These are phyloP conservation scores for Wakefieldia striispora DNA, from an alignment of 768 basidiomycete genomes.

Conservation along the genomic window DNA sequence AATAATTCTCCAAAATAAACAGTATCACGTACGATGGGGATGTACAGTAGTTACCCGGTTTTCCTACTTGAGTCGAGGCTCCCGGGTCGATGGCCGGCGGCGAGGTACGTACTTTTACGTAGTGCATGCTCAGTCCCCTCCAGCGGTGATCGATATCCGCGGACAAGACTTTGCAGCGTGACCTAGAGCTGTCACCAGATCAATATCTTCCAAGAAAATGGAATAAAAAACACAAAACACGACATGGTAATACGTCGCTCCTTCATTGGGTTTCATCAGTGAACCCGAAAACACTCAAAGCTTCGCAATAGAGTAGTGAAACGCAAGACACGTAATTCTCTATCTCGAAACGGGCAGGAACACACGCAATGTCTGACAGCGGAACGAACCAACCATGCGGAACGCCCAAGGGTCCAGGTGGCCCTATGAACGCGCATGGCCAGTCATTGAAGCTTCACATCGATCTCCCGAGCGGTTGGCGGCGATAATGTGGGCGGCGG, in stretches of 20 bases:
- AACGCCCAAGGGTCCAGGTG: neutral
- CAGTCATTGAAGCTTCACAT: conserved; percentile 60
- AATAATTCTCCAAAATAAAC: no score
- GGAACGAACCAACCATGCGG: conserved; percentile 59
- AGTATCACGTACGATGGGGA: no score
- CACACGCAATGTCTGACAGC: conserved; percentile 48
- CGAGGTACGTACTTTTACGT: no score
- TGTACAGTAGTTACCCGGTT: no score
- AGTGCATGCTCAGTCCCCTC: no score
- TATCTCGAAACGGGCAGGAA: neutral
- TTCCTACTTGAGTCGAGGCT: no score
- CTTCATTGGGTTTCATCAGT: neutral
- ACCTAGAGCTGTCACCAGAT: no score
- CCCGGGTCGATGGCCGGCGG: no score
- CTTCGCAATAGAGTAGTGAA: neutral
- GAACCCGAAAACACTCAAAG: neutral
- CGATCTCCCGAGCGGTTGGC: conserved; percentile 37
- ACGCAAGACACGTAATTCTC: conserved; percentile 9
- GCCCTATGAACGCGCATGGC: conserved; percentile 24
- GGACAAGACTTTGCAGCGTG: no score
- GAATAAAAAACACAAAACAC: neutral
- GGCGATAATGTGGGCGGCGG: conserved; percentile 39
- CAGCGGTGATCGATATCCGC: no score
- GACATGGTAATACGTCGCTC: neutral
- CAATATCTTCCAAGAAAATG: no score